phyloP scores from a whole-genome alignment of 2,329 filamentous ascomycete genomes.

The Lojkania enalia region DNA sequence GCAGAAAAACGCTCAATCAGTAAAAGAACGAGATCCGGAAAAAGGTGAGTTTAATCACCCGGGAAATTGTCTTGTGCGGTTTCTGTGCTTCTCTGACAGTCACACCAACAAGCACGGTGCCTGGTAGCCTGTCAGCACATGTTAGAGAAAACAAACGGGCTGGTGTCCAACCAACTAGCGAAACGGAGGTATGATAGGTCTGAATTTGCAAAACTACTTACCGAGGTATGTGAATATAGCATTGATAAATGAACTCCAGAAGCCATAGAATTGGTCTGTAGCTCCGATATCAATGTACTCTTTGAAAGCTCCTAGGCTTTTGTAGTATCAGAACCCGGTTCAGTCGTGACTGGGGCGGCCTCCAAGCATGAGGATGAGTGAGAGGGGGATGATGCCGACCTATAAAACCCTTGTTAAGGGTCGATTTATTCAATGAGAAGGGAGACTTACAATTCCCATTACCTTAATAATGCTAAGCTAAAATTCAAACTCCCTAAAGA shows the following conservation, averaged over 20 bases:
- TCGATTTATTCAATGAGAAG: not conserved
- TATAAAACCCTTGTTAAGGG: slow-evolving; percentile 4
- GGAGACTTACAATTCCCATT: slow-evolving; percentile 41
- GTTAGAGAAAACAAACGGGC: too few relatives aligned
- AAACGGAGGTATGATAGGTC: not conserved
- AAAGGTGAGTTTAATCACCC: slow-evolving; percentile 79
- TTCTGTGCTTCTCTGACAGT: slow-evolving; percentile 81
- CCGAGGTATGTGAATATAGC: slow-evolving; percentile 80
- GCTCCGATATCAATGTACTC: slow-evolving; percentile 40
- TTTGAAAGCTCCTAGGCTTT: slow-evolving; percentile 50
- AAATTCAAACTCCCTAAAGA: slow-evolving; percentile 56
- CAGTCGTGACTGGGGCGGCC: slow-evolving; percentile 45
- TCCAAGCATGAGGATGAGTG: slow-evolving; percentile 49
- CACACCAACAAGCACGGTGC: slow-evolving; percentile 72
- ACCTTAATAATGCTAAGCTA: slow-evolving; percentile 54
- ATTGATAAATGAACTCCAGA: slow-evolving; percentile 72
- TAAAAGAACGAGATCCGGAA: slow-evolving; percentile 84
- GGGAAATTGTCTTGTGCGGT: slow-evolving; percentile 74
- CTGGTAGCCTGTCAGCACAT: slow-evolving; percentile 4
- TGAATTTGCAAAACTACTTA: slow-evolving; percentile 34
- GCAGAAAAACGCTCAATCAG: slow-evolving; percentile 70
- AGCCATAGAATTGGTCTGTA: slow-evolving; percentile 49
- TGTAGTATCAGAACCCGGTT: slow-evolving; percentile 52
- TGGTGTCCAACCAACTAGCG: too few relatives aligned
- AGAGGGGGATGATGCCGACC: slow-evolving; percentile 51